Evolutionary conservation across 2,329 filamentous ascomycete genomes (phyloP), one percentile per base, ranked within the genome.

Genomic region (Dryadomyces sulphureus): DNA sequence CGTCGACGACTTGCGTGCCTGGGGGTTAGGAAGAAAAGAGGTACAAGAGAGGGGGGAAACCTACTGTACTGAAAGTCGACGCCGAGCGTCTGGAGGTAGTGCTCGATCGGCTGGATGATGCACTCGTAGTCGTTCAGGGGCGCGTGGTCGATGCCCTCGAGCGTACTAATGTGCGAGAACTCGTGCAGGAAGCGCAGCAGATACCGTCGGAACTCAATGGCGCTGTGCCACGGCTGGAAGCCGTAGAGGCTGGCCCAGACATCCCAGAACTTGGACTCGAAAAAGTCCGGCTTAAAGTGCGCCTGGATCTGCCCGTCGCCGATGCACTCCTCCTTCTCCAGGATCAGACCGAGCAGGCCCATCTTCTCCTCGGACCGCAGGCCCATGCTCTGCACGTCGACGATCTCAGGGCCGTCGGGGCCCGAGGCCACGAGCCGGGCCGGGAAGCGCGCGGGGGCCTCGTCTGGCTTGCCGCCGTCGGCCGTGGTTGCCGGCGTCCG

Each of bases 201-300:
- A 45, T 58, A 59, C 7, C 56, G 55, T 17, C 52, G 52, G 48
- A 60, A 59, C 46, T 59, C 57, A n/a, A 55, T 49, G 11, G 57
- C 56, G 45, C 55, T 57, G 48, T 60, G 57, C 54, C 57, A 59
- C 20, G 57, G 56, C 49, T 58, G 53, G 49, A 59, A 60, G 7
- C 54, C 55, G 49, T 54, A 59, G 51, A 56, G 57, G 17, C 54
- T 59, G 30, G 52, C 54, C 57, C 57, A 59, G 49, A 57, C 55
- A 38, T 55, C 57, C 57, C 57, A 59, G 49, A 59, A 59, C 42
- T 57, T 57, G n/a, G 52, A 54, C 46, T 55, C 45, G 46, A 59
- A 59, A 40, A 59, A 59, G 14, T 46, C 49, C 12, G 50, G 50
- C 43, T 45, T 32, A 45, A 51, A 51, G 41, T 49, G 49, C 9